Base-by-base conservation (phyloP, 208 protist species). In the Trypanosomatidae sp. region DNA sequence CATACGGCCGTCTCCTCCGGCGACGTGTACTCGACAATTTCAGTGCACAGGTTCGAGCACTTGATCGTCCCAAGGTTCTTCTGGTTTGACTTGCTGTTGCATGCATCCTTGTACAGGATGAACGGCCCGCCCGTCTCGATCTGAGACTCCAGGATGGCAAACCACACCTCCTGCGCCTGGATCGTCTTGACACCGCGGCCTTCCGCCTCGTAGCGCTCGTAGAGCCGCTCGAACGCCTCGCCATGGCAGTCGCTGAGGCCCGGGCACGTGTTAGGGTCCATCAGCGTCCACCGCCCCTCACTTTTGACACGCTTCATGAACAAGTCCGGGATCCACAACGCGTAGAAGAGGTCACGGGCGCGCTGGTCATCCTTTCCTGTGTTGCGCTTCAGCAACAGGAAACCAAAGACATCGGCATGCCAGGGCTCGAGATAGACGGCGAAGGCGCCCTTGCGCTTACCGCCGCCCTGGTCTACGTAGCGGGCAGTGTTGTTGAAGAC, bases 401-500 rank as follows among this genome's bases (percentile, higher is more conserved):
- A 99, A 22, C 98, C 96, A 59, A 99, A 98, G 44, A 99, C 90
- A 74, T 99, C 99, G 1, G 98, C 95, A 82, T 99, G 99, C 99
- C 99, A 99, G 66, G 99, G 99, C 91, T 99, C 99, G 0, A 99
- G 90, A 83, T 99, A 99, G 33, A 99, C 85, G 59, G 99, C 98
- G 86, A 99, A 99, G 47, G 98, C 97, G 41, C 99, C 99, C 77
- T 99, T 99, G 76, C 99, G 95, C 86, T 99, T 99, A 69, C 98
- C 98, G 66, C 98, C 98, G 43, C 98, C 95, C 88, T 99, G 98
- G 77, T 99, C 98, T 49, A 99, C 98, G 86, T 99, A 99, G 73
- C 99, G 90, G 30, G 99, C 99, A n/a, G 99, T 99, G 87, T 99
- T 97, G 82, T 99, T 99, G 85, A 97, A 99, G 19, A 99, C 99